Percentiles rank a stretch among this genome's conserved stretches.
These are phyloP conservation scores for Aspergillus sojae DNA, from an alignment of 2,329 filamentous ascomycete genomes.

Conservation along the genomic window DNA sequence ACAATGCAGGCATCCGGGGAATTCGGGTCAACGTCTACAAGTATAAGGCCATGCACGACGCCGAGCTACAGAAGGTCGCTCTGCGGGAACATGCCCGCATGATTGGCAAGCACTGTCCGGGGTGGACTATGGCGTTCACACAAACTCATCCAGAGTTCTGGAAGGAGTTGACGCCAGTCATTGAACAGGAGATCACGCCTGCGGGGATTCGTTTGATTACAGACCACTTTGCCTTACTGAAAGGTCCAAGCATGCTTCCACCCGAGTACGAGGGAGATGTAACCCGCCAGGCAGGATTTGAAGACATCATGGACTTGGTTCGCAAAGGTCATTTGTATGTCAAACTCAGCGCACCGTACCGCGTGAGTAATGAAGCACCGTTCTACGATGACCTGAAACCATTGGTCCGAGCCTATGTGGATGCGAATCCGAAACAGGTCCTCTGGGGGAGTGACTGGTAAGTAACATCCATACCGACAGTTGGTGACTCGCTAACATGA, in stretches of 20 bases:
- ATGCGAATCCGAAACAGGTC: conserved; percentile 18
- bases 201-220: conserved; percentile 34
- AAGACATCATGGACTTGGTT: conserved; percentile 34
- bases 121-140: conserved; percentile 37
- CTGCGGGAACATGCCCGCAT: conserved; percentile 32
- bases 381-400: conserved; percentile 35
- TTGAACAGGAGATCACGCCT: conserved; percentile 23
- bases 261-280: conserved; percentile 24
- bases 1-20: conserved; percentile 34
- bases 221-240: conserved; percentile 43
- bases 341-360: conserved; percentile 44
- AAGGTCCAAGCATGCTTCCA: conserved; percentile 37
- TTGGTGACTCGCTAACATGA: background rate
- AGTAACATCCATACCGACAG: background rate
- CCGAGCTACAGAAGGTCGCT: conserved; percentile 36
- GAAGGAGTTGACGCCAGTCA: conserved; percentile 25
- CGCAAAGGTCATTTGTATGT: conserved; percentile 37
- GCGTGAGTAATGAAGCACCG: conserved; percentile 34
- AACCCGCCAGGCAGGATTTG: conserved; percentile 33
- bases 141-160: conserved; percentile 36
- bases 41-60: conserved; percentile 41
- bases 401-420: conserved; percentile 11
- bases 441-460: conserved; percentile 46
- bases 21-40: conserved; percentile 42
- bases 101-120: conserved; percentile 21